Percentiles rank a stretch among this genome's conserved stretches.
Evolutionary conservation across 495 filamentous ascomycete species (phyloP).

Genomic region (Annulohypoxylon stygium): DNA sequence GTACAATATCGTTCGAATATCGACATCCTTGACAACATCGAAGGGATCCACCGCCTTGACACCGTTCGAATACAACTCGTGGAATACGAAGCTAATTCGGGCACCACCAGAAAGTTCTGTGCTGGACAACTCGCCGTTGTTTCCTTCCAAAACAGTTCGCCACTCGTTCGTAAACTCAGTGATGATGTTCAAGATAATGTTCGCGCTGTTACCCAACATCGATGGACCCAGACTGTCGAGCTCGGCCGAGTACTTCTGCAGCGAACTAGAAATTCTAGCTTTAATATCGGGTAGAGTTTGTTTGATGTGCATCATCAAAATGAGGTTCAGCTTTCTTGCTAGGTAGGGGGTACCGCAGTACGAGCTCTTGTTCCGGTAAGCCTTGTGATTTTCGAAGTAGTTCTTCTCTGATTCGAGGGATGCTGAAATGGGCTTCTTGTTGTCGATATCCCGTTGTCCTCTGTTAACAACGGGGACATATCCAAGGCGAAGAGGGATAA

Average conservation of each 20-base stretch:
- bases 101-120: constrained; percentile 95
- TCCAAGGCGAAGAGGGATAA: constrained; percentile 94
- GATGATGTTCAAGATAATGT: constrained; percentile 97
- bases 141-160: constrained; percentile 94
- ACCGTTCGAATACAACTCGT: constrained; percentile 97
- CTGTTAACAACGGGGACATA: constrained; percentile 99
- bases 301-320: constrained; percentile 99
- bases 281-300: constrained; percentile 99
- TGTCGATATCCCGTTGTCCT: constrained; percentile 99
- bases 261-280: constrained; percentile 87
- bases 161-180: constrained; percentile 99
- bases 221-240: constrained; percentile 88
- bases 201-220: constrained; percentile 94
- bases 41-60: constrained; percentile 99
- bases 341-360: constrained; percentile 99
- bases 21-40: constrained; percentile 95
- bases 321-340: constrained; percentile 96
- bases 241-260: constrained; percentile 92
- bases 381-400: constrained; percentile 99
- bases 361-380: constrained; percentile 96
- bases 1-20: constrained; percentile 96
- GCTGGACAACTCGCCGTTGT: constrained; percentile 94
- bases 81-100: constrained; percentile 99
- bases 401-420: constrained; percentile 95
- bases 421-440: constrained; percentile 91